Evolutionary conservation across 176 grass and related monocot species (phyloP).

Genomic region (Oryza glumipatula): DNA sequence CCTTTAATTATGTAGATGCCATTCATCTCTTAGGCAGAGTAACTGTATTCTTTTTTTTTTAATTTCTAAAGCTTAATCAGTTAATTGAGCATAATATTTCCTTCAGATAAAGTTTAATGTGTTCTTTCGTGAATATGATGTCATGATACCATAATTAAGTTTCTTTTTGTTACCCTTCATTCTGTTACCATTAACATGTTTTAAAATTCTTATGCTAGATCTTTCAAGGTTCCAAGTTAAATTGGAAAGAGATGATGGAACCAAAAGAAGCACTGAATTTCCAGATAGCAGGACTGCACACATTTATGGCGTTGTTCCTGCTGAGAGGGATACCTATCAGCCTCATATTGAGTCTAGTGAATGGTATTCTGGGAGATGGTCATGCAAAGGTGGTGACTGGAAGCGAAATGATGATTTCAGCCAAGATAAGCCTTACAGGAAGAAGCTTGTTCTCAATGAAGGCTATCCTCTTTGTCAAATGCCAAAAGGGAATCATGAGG

Average conservation of each 20-base stretch:
- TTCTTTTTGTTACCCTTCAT: slow-evolving; percentile 23
- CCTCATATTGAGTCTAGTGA: slow-evolving; percentile 56
- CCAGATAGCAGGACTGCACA: slow-evolving; percentile 40
- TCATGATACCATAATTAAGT: neutral
- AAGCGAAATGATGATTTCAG: slow-evolving; percentile 80
- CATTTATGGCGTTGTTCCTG: slow-evolving; percentile 35
- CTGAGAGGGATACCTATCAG: slow-evolving; percentile 43
- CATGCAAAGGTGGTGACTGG: slow-evolving; percentile 97
- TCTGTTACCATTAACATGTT: slow-evolving; percentile 34
- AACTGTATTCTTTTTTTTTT: slow-evolving; percentile 2
- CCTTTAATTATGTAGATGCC: slow-evolving; percentile 24
- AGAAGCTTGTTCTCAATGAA: slow-evolving; percentile 88
- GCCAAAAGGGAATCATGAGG: slow-evolving; percentile 67
- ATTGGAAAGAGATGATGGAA: slow-evolving; percentile 53
- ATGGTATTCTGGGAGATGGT: slow-evolving; percentile 83
- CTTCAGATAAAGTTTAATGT: neutral
- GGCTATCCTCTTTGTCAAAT: slow-evolving; percentile 85
- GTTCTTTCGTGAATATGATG: neutral
- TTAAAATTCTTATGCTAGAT: slow-evolving; percentile 54
- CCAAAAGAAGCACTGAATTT: slow-evolving; percentile 43
- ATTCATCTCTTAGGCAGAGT: slow-evolving; percentile 5
- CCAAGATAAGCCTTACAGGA: slow-evolving; percentile 71
- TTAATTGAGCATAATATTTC: slow-evolving; percentile 7
- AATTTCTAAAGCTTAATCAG: slow-evolving; percentile 22
- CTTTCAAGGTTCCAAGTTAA: slow-evolving; percentile 62